Evolutionary conservation across 2,329 filamentous ascomycete genomes (phyloP).

Genomic region (Calonectria montana): DNA sequence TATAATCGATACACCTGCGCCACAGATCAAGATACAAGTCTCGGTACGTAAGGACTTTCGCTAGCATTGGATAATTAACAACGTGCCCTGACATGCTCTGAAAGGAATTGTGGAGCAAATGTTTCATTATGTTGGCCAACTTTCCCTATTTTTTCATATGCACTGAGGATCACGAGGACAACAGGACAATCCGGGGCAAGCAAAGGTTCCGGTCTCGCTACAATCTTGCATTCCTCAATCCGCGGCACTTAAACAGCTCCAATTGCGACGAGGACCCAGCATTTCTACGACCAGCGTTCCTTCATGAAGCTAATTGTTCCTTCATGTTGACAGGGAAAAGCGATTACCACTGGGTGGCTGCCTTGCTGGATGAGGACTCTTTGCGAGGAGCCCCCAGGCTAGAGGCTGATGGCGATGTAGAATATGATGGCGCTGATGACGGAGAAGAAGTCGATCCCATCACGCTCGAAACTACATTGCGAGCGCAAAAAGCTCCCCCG

Average conservation of each 20-base stretch:
- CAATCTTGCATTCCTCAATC: constrained; percentile 12
- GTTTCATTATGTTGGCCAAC: constrained; percentile 25
- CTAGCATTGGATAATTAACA: background rate
- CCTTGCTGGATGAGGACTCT: constrained; percentile 4
- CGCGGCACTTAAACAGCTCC: background rate
- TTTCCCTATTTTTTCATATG: constrained; percentile 24
- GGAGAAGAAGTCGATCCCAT: constrained; percentile 20
- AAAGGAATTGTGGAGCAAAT: background rate
- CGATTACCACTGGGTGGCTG: constrained; percentile 15
- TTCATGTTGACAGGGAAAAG: constrained; percentile 17
- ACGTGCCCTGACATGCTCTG: background rate
- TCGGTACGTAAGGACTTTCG: constrained; percentile 10
- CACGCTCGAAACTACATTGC: background rate
- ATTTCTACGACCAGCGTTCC: background rate
- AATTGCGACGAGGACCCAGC: background rate
- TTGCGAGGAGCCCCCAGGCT: background rate
- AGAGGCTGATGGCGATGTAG: background rate
- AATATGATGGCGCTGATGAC: background rate
- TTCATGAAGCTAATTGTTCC: constrained; percentile 13
- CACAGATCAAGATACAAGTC: constrained; percentile 4
- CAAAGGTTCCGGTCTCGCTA: background rate
- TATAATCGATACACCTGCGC: constrained; percentile 6
- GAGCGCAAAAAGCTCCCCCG: background rate
- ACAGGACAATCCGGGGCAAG: background rate
- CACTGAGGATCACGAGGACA: background rate